These are phyloP conservation scores for Stagonosporopsis chrysanthemi DNA, from an alignment of 2,329 filamentous ascomycete species.

Conservation along the genomic window DNA sequence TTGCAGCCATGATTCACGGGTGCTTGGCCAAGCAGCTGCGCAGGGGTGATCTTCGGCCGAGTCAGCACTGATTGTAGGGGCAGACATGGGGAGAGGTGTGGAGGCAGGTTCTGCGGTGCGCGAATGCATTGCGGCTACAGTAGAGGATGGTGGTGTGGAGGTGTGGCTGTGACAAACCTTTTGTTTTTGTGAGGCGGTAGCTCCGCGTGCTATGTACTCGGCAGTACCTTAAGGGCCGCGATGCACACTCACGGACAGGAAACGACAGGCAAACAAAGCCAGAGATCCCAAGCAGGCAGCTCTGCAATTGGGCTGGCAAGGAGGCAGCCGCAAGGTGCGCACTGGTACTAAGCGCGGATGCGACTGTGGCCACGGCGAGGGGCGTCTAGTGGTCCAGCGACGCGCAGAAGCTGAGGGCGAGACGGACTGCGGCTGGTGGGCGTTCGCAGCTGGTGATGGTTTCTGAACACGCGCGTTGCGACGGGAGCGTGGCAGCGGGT, in stretches of 20 bases:
- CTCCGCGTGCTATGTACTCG: constrained; percentile 18
- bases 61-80: constrained; percentile 19
- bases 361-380: constrained; percentile 25
- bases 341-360: constrained; percentile 16
- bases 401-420: constrained; percentile 9
- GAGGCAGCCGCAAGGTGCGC: constrained; percentile 17
- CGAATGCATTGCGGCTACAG: constrained; percentile 2
- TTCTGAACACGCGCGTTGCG: constrained; percentile 12
- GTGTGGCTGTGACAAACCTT: constrained; percentile 31
- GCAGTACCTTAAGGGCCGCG: constrained; percentile 8
- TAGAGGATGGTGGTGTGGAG: neutral
- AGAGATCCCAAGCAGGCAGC: constrained; percentile 23
- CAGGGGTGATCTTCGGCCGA: constrained; percentile 10
- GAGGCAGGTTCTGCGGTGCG: neutral
- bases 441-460: constrained; percentile 9
- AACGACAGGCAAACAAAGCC: constrained; percentile 19
- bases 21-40: constrained; percentile 2
- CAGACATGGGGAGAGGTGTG: neutral
- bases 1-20: constrained; percentile 52
- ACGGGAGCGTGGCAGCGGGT: constrained; percentile 18
- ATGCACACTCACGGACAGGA: constrained; percentile 23
- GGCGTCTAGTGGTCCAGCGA: constrained; percentile 18
- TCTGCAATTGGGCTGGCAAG: constrained; percentile 24
- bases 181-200: constrained; percentile 23
- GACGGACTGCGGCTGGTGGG: constrained; percentile 12